Evolutionary conservation across 345 rosid species (phyloP).

Genomic region (Boechera retrofracta): DNA sequence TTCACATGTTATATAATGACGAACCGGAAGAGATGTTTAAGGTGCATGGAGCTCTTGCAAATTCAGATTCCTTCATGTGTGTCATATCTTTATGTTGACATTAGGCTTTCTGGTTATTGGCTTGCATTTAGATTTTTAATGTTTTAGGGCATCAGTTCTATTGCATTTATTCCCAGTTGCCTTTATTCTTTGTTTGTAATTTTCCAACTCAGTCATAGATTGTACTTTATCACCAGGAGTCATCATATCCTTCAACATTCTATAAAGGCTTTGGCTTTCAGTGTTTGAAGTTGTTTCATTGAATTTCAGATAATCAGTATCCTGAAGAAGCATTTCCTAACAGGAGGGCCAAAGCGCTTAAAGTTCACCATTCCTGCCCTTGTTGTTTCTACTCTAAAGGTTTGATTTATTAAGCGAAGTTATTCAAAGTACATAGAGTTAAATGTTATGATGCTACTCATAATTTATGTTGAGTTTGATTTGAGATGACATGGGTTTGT

Average conservation of each 20-base stretch:
- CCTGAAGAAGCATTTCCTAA: constrained; percentile 75
- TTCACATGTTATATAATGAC: constrained; percentile 87
- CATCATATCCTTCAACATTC: constrained; percentile 18
- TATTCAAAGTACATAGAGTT: constrained; percentile 20
- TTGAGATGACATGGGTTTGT: constrained; percentile 24
- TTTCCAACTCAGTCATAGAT: constrained; percentile 10
- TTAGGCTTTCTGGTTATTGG: constrained; percentile 34
- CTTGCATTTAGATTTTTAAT: constrained; percentile 4
- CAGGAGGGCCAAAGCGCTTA: constrained; percentile 91
- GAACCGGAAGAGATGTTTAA: constrained; percentile 96
- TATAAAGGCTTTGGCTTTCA: constrained; percentile 28
- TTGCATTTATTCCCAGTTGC: constrained; percentile 11
- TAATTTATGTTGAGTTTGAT: constrained; percentile 13
- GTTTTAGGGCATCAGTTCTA: constrained; percentile 8
- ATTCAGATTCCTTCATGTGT: constrained; percentile 28
- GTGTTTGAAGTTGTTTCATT: constrained; percentile 31
- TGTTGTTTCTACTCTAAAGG: constrained; percentile 88
- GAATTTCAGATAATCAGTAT: constrained; percentile 76
- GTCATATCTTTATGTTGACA: constrained; percentile 24
- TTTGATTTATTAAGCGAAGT: constrained; percentile 43
- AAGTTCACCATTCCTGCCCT: constrained; percentile 95
- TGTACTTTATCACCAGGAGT: constrained; percentile 20
- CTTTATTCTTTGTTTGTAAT: constrained; percentile 28
- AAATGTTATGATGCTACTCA: not conserved
- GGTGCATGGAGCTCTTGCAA: constrained; percentile 56